A percentile compares a stretch with the other conserved stretches of the same genome.
phyloP scores from a whole-genome alignment of 306 rosid species.

The Acacia crassicarpa region DNA sequence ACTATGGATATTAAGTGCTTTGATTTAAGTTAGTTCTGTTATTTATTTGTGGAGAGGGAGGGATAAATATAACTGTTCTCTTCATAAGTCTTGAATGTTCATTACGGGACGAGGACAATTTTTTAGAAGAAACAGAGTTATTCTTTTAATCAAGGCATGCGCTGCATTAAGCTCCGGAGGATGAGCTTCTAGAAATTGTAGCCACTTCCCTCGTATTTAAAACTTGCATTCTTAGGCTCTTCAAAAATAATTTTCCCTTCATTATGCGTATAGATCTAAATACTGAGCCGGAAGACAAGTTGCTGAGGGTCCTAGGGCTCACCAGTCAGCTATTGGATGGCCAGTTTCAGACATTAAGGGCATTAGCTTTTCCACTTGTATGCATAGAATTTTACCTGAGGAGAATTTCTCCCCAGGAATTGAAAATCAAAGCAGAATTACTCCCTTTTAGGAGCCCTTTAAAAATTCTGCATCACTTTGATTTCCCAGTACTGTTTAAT shows the following conservation, averaged over 20 bases:
- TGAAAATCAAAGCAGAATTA: background rate
- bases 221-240: background rate
- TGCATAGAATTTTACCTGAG: background rate
- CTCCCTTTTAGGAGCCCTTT: slow-evolving; percentile 9
- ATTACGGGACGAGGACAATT: background rate
- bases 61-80: background rate
- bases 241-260: background rate
- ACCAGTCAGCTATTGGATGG: background rate
- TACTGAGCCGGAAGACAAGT: background rate
- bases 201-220: background rate
- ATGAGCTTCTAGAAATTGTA: background rate
- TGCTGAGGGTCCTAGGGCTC: background rate
- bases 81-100: background rate
- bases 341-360: background rate
- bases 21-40: background rate
- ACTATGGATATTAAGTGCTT: background rate
- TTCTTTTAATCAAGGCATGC: background rate
- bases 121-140: background rate
- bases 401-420: background rate
- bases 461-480: background rate
- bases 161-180: background rate
- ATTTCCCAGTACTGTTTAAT: background rate
- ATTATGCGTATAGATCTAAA: background rate
- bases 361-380: background rate
- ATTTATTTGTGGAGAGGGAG: background rate